Evolutionary conservation across 352 stramenopile genomes (phyloP).

Genomic region (Phytophthora pseudosyringae): DNA sequence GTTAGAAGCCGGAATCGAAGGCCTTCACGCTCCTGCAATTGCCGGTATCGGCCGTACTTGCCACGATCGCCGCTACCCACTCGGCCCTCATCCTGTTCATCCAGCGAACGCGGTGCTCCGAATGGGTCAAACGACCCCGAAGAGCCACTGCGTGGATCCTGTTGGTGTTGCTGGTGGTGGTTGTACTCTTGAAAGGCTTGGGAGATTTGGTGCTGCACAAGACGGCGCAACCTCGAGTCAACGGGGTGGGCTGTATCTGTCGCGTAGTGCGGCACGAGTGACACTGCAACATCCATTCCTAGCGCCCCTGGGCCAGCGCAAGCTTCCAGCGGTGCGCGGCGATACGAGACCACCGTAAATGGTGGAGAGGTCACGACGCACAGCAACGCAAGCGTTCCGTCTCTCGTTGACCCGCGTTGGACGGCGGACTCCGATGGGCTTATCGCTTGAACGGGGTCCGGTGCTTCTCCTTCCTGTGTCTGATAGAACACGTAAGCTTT

Average conservation of each 20-base stretch:
- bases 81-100: conserved; percentile 11
- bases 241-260: conserved; percentile 22
- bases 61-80: not conserved
- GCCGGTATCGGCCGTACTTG: conserved; percentile 21
- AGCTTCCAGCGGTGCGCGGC: conserved; percentile 34
- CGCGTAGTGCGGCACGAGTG: conserved; percentile 29
- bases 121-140: conserved; percentile 1
- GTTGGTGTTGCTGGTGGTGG: conserved; percentile 17
- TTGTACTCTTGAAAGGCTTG: conserved; percentile 49
- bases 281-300: conserved; percentile 7
- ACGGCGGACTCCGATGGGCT: not conserved
- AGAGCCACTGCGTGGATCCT: not conserved
- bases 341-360: conserved; percentile 56
- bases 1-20: conserved; percentile 31
- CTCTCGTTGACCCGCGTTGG: not conserved
- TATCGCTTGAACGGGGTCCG: not conserved
- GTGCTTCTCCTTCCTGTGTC: not conserved
- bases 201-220: conserved; percentile 48
- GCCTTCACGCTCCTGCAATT: conserved; percentile 34
- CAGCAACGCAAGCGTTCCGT: conserved; percentile 34
- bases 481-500: conserved; percentile 60
- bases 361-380: conserved; percentile 43
- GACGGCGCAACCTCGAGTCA: conserved; percentile 27
- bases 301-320: not conserved
- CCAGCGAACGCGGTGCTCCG: not conserved